Base-by-base conservation (phyloP, 2,329 filamentous ascomycete genomes). In the Cladosporium sp. region DNA sequence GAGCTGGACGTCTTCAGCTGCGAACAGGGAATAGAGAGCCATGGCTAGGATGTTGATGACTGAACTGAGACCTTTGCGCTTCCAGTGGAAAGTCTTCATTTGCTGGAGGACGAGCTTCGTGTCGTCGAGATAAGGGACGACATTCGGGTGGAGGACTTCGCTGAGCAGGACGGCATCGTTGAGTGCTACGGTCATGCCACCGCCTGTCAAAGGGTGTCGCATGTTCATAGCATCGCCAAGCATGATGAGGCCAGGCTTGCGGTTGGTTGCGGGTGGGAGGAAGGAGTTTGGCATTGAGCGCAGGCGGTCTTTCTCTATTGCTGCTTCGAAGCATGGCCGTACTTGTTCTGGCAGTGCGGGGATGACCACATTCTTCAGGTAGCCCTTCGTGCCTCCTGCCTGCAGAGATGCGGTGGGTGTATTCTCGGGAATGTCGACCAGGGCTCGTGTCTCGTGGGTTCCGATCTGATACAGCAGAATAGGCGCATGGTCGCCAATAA, bases 1-100 rank as follows among this genome's bases (percentile, higher is more conserved):
- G 62, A 98, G 87, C 74, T 93, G 86, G 53, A 83, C 79, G 78
- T 91, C 90, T 76, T 96, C 84, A 61, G 94, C 95, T 18, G 94
- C 92, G 76, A 98, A 99, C 14, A 99, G 86, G 35, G 86, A 84
- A 81, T 99, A 99, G 1, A 99, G 85, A 0, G 95, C 93, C 82
- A 95, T 91, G 1, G 95, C 94, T n/a, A 99, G 88, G 72, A 98
- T 96, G 79, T 99, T 99, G 84, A 99, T 95, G 71, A 97, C 93
- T 62, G 88, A 88, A 0, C 91, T 92, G 59, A 93, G 83, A 69
- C 84, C 82, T 82, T 98, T 98, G 73, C 95, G 88, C 71, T 84
- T 83, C 91, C 92, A 96, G 84, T 98, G 93, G 80, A 98, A 95
- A 18, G 82, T 78, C 14, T 83, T 80, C 82, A 98, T 87, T 71